These are phyloP conservation scores for Epichloe uncinata DNA, from an alignment of 2,329 filamentous ascomycete genomes.

Conservation along the genomic window DNA sequence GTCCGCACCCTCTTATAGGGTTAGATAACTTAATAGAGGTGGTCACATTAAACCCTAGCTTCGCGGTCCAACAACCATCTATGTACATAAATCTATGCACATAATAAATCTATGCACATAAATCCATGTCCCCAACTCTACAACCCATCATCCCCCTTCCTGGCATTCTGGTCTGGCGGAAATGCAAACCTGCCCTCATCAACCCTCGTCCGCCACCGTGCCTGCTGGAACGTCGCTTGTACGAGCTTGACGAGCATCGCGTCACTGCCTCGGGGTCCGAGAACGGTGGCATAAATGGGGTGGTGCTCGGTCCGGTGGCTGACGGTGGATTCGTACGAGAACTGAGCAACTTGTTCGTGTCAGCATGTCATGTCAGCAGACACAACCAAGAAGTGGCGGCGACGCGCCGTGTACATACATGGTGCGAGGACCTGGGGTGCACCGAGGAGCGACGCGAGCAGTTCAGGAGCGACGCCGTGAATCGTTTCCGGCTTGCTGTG, in stretches of 20 bases:
- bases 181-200: conserved; percentile 17
- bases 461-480: conserved; percentile 13
- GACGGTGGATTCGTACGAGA: conserved; percentile 18
- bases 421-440: conserved; percentile 20
- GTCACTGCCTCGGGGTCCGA: conserved; percentile 16
- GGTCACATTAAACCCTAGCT: no score
- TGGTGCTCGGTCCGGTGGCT: conserved; percentile 16
- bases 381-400: no score
- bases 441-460: conserved; percentile 18
- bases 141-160: conserved; percentile 6
- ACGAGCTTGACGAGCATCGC: conserved; percentile 15
- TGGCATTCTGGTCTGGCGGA: conserved; percentile 10
- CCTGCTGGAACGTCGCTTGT: conserved; percentile 15
- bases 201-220: conserved; percentile 15
- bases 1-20: no score
- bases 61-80: no score
- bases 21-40: no score
- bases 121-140: not conserved
- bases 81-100: not conserved
- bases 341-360: conserved; percentile 16
- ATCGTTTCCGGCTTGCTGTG: conserved; percentile 5
- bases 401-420: conserved; percentile 11
- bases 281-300: conserved; percentile 18
- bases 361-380: no score
- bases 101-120: no score